Conservation (phyloP, 805 yeast species). For the Cyberlindnera galapagoensis region DNA sequence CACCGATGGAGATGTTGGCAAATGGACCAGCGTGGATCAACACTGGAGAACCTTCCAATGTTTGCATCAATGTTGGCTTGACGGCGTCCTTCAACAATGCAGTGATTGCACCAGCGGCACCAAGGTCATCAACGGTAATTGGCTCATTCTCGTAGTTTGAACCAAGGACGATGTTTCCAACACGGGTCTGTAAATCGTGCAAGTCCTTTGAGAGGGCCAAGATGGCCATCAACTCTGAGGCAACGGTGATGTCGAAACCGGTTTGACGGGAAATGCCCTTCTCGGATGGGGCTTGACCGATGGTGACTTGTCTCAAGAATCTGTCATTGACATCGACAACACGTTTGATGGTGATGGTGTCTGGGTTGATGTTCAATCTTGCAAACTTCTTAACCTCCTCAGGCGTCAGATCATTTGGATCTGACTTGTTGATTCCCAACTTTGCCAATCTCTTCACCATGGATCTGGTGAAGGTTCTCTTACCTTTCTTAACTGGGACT, state of each 20-base stretch:
- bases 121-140: conserved; percentile 75
- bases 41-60: conserved; percentile 84
- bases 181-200: conserved; percentile 65
- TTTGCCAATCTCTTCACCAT: conserved; percentile 63
- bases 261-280: conserved; percentile 65
- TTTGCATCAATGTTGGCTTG: conserved; percentile 83
- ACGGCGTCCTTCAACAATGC: conserved; percentile 77
- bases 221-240: conserved; percentile 83
- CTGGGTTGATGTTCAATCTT: conserved; percentile 71
- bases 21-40: conserved; percentile 87
- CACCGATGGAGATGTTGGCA: conserved; percentile 84
- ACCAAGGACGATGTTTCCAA: conserved; percentile 73
- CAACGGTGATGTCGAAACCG: conserved; percentile 81
- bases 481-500: conserved; percentile 70
- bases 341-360: conserved; percentile 73
- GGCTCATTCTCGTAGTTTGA: conserved; percentile 64
- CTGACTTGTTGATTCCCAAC: conserved; percentile 60
- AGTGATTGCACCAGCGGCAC: conserved; percentile 82
- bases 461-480: conserved; percentile 57
- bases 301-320: conserved; percentile 68
- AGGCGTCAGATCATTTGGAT: conserved; percentile 65
- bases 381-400: conserved; percentile 64
- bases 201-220: conserved; percentile 67
- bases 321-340: conserved; percentile 84
- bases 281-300: conserved; percentile 80